Evolutionary conservation across 2,329 filamentous ascomycete genomes (phyloP), one percentile per base, ranked within the genome.

Genomic region (Elsinoe necatrix): DNA sequence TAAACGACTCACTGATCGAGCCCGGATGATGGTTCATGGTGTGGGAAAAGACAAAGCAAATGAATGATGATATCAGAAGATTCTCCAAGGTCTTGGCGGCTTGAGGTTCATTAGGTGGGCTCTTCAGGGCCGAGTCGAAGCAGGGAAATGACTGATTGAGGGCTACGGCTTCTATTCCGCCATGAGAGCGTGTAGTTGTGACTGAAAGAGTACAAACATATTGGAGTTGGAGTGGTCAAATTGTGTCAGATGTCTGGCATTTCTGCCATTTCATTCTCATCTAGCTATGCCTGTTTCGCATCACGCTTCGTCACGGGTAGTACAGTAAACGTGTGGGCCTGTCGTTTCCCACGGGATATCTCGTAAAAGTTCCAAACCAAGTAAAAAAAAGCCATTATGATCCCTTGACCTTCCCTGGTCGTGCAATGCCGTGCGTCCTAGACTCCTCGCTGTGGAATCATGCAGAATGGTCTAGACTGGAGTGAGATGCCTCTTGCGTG

Each of bases 371-470:
- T 52, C 48, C 48, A 52, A 52, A 34, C 48, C 48, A 39, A 52
- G 29, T 25, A 39, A 52, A 52, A 39, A 52, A 52, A 51, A 11
- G 11, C 20, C 25, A 39, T 34, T 12, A 21, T 3, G 3, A 29
- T 48, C 20, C 16, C 29, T 9, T 39, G 25, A 23, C 31, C 48
- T 1, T 39, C 16, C 16, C 16, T 20, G 48, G 31, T 34, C 31
- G 14, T 34, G 16, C 18, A 9, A 25, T 39, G 31, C 29, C 31
- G 12, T 23, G 48, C 48, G 48, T 31, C 48, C 20, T 52, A 23
- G 21, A 52, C 48, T 52, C 48, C 48, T 52, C 48, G 48, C 48
- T 52, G 29, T 37, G 45, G 39, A 52, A 52, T 52, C 25, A 52
- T 52, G 48, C 12, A 21, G 14, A 12, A 11, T n/a, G 27, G 27